Evolutionary conservation across 2,329 filamentous ascomycete species (phyloP).

Genomic region (Ophiostoma pallidulum): DNA sequence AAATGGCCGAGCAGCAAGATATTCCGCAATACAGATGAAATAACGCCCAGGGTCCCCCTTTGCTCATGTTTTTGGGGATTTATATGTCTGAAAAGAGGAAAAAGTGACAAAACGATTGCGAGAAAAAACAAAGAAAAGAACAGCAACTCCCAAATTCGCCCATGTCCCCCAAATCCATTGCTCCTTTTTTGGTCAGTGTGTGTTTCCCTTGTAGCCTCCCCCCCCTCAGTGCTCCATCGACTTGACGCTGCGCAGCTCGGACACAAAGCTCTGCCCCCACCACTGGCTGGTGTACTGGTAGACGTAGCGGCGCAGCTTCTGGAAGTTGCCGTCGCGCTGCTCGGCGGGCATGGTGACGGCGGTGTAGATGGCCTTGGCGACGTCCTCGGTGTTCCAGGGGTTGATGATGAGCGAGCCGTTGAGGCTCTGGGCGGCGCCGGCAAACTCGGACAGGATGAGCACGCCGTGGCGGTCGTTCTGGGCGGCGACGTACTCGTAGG

Average conservation of each 20-base stretch:
- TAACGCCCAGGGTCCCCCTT: too few relatives aligned
- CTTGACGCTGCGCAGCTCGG: constrained; percentile 48
- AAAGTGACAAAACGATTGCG: too few relatives aligned
- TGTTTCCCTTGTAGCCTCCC: not conserved
- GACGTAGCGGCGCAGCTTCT: constrained; percentile 88
- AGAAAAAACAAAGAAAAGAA: not conserved
- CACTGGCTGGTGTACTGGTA: constrained; percentile 96
- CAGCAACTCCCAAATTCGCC: too few relatives aligned
- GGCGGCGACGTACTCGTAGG: constrained; percentile 95
- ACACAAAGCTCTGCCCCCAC: constrained; percentile 92
- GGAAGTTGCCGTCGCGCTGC: constrained; percentile 76
- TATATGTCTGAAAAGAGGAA: too few relatives aligned
- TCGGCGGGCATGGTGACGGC: constrained; percentile 95
- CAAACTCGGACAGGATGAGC: constrained; percentile 94
- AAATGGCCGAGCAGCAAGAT: not conserved
- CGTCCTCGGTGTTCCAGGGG: constrained; percentile 95
- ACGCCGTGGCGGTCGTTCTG: constrained; percentile 85
- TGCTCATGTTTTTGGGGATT: too few relatives aligned
- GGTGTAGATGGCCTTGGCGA: constrained; percentile 87
- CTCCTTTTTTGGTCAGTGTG: not conserved
- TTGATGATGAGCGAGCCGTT: constrained; percentile 94
- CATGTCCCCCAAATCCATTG: too few relatives aligned
- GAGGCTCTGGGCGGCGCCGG: constrained; percentile 86
- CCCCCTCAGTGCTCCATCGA: not conserved
- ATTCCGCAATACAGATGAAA: too few relatives aligned